A percentile compares a stretch with the other conserved stretches of the same genome.
Evolutionary conservation across 2,329 filamentous ascomycete genomes (phyloP).

Genomic region (Periconia digitata): DNA sequence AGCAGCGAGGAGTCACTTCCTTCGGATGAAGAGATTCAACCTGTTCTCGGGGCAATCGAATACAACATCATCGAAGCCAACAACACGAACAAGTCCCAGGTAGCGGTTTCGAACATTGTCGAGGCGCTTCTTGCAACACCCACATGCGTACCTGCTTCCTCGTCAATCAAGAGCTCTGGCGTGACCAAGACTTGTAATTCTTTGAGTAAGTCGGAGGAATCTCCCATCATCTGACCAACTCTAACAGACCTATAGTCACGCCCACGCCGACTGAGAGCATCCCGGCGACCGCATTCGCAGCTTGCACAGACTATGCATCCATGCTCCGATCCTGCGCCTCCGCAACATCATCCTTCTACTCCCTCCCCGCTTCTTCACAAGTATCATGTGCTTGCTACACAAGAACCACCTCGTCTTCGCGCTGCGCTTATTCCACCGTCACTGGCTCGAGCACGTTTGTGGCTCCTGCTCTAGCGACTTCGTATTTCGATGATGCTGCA

Average conservation of each 20-base stretch:
- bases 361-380: conserved; percentile 10
- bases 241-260: conserved; percentile 7
- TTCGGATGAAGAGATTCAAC: conserved; percentile 1
- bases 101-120: neutral
- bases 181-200: conserved; percentile 2
- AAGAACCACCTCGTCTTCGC: neutral
- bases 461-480: conserved; percentile 3
- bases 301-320: conserved; percentile 14
- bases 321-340: conserved; percentile 11
- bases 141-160: neutral
- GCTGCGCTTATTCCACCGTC: neutral
- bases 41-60: neutral
- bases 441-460: neutral
- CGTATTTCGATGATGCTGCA: conserved; percentile 9
- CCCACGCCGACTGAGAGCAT: conserved; percentile 11
- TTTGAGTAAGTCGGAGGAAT: neutral
- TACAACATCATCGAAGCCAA: neutral
- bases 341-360: conserved; percentile 10
- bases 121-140: conserved; percentile 1
- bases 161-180: neutral
- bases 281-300: conserved; percentile 8
- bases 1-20: neutral
- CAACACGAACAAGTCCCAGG: neutral
- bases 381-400: conserved; percentile 15
- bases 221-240: neutral